These are phyloP conservation scores for Trypanosomatidae sp. DNA, from an alignment of 208 protist species.

Conservation along the genomic window DNA sequence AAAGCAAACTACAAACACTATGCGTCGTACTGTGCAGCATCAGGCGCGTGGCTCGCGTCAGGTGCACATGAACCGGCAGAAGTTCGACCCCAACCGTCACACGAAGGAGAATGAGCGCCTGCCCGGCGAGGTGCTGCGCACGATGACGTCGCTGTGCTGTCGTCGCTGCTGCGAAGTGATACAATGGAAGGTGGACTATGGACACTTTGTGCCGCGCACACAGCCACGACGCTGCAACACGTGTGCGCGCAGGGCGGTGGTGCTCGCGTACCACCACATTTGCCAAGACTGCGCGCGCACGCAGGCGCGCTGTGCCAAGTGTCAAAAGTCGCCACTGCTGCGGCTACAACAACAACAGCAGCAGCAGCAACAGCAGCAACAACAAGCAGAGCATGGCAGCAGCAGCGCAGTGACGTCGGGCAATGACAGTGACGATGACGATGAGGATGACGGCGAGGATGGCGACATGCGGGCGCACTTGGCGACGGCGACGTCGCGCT, in stretches of 20 bases:
- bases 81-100: slow-evolving; percentile 71
- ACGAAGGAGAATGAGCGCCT: slow-evolving; percentile 62
- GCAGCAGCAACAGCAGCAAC: background rate
- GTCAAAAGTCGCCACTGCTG: too few species aligned
- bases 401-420: slow-evolving; percentile 15
- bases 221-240: slow-evolving; percentile 47
- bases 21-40: slow-evolving; percentile 31
- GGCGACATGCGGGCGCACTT: too few species aligned
- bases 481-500: too few species aligned
- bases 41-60: slow-evolving; percentile 26
- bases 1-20: too few species aligned
- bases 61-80: slow-evolving; percentile 50
- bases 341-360: background rate
- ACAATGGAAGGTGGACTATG: slow-evolving; percentile 83
- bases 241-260: slow-evolving; percentile 42
- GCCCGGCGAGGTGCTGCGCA: slow-evolving; percentile 8
- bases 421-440: background rate
- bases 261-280: slow-evolving; percentile 65
- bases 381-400: slow-evolving; percentile 4
- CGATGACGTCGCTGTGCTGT: slow-evolving; percentile 72
- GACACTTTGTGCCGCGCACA: slow-evolving; percentile 60
- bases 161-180: slow-evolving; percentile 76
- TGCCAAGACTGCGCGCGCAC: slow-evolving; percentile 50
- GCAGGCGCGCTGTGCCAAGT: slow-evolving; percentile 59
- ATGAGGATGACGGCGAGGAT: background rate